Conservation (phyloP, 2,329 filamentous ascomycete genomes). For the Pseudocercospora crystallina region DNA sequence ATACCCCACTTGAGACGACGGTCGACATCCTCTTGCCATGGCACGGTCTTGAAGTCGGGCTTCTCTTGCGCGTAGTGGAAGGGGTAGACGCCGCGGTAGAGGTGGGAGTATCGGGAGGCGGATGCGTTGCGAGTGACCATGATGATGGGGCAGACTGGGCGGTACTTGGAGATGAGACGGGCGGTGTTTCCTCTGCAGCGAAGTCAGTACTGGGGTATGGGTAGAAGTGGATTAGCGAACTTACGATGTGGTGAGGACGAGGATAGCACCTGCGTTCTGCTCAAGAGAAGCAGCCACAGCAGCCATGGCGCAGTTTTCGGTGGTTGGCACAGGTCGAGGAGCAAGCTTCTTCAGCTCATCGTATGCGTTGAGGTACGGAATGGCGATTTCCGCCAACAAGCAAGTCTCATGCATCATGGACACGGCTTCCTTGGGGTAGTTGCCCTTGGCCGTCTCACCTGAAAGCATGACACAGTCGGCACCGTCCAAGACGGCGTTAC, state of each 20-base stretch:
- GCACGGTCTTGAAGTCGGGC: constrained; percentile 87
- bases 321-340: constrained; percentile 78
- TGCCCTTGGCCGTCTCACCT: constrained; percentile 97
- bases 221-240: constrained; percentile 57
- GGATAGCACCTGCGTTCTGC: constrained; percentile 92
- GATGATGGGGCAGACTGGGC: constrained; percentile 97
- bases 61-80: constrained; percentile 92
- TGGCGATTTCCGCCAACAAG: constrained; percentile 93
- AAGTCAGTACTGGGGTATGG: not conserved
- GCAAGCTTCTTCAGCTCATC: constrained; percentile 87
- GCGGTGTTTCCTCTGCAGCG: constrained; percentile 76
- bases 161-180: constrained; percentile 95
- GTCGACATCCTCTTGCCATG: constrained; percentile 99
- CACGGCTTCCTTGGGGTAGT: constrained; percentile 88
- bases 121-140: constrained; percentile 90
- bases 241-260: constrained; percentile 88
- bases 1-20: constrained; percentile 97
- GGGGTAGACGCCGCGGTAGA: constrained; percentile 97
- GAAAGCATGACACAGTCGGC: constrained; percentile 99
- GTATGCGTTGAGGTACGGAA: constrained; percentile 94
- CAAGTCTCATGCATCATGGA: constrained; percentile 98
- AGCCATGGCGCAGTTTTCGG: constrained; percentile 95
- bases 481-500: constrained; percentile 95
- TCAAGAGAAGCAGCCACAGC: constrained; percentile 94
- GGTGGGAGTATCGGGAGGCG: constrained; percentile 83